phyloP scores from a whole-genome alignment of 2,329 filamentous ascomycete species.

The Botrytis medusae region DNA sequence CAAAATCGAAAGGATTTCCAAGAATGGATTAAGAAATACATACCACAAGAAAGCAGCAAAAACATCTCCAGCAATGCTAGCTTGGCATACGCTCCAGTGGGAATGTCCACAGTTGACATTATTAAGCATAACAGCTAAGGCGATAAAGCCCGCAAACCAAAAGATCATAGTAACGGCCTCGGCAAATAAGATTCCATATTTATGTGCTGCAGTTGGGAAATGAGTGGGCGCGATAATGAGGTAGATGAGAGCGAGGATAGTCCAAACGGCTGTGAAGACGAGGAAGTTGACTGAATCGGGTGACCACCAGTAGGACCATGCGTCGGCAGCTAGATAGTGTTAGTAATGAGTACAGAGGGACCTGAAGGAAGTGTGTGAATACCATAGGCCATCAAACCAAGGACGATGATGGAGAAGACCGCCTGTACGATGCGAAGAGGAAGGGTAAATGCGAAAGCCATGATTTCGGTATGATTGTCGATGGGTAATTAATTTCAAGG shows the following conservation, averaged over 20 bases:
- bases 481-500: not conserved
- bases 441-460: slow-evolving; percentile 50
- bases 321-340: slow-evolving; percentile 53
- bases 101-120: slow-evolving; percentile 52
- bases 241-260: slow-evolving; percentile 68
- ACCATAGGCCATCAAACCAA: slow-evolving; percentile 76
- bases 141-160: slow-evolving; percentile 87
- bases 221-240: slow-evolving; percentile 66
- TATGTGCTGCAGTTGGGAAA: slow-evolving; percentile 60
- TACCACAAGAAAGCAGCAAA: slow-evolving; percentile 51
- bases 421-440: slow-evolving; percentile 67
- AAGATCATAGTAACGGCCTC: slow-evolving; percentile 77
- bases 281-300: slow-evolving; percentile 70
- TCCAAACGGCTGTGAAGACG: slow-evolving; percentile 78
- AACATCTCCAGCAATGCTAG: slow-evolving; percentile 44
- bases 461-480: slow-evolving; percentile 31
- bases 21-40: slow-evolving; percentile 25
- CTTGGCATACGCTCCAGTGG: slow-evolving; percentile 37
- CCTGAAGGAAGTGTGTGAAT: slow-evolving; percentile 26
- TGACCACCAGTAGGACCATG: slow-evolving; percentile 44
- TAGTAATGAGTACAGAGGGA: slow-evolving; percentile 8
- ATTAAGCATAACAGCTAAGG: slow-evolving; percentile 65
- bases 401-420: slow-evolving; percentile 69
- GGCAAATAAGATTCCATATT: slow-evolving; percentile 62
- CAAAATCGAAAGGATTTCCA: too few relatives aligned